Base-by-base conservation (phyloP, 805 yeast species). In the Scheffersomyces amazonensis region DNA sequence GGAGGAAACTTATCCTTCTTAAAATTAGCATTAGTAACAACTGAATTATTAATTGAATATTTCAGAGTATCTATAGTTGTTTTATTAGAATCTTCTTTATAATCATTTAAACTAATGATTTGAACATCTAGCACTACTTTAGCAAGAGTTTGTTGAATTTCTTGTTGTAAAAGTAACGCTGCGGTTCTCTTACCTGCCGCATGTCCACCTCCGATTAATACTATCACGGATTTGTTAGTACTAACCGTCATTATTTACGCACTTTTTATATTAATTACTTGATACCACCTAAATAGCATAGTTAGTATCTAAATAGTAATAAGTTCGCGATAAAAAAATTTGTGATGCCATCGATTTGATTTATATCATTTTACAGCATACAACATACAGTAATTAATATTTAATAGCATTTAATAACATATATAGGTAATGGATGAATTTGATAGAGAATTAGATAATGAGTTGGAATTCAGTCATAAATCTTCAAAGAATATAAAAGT, bases 201-300 rank as follows among this genome's bases (percentile, higher is more conserved):
- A 45, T 75, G 81, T 5, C 85, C 86, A 6, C 86, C 86, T 4
- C 76, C 85, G 8, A 80, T 62, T 11, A 80, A 63, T 3, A 78
- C 70, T 5, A 80, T 43, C 23, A 62, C 44, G 34, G 56, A 40
- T 24, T 31, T 31, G 15, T 31, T 34, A 3, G 33, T 18, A 19
- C 29, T 2, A 11, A 23, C 7, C 7, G 36, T 36, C 39, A 36
- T 36, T n/a, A n/a, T n/a, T n/a, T n/a, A n/a, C n/a, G n/a, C n/a
- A n/a, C n/a, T n/a, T n/a, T n/a, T n/a, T n/a, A n/a, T n/a, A n/a
- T n/a, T n/a, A n/a, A n/a, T n/a, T n/a, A n/a, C n/a, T n/a, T n/a
- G n/a, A n/a, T n/a, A n/a, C n/a, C n/a, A n/a, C n/a, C n/a, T n/a
- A n/a, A n/a, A n/a, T n/a, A n/a, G n/a, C n/a, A n/a, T n/a, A n/a